Conservation (phyloP, 768 basidiomycete genomes). For the Chlorophyllum brunneum region DNA sequence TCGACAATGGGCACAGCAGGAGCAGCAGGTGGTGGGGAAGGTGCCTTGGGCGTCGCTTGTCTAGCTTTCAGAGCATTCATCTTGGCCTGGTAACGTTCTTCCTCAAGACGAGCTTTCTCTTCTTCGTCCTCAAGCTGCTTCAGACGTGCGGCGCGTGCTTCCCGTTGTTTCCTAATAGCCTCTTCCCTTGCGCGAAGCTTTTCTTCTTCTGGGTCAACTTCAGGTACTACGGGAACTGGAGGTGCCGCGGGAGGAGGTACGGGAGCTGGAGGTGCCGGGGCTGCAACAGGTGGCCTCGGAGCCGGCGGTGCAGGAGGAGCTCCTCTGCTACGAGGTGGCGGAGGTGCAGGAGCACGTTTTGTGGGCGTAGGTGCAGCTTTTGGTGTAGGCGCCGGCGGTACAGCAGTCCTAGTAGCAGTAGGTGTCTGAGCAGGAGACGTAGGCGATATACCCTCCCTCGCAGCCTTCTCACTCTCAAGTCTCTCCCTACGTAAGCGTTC, state of each 20-base stretch:
- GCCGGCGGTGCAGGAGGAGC: slow-evolving; percentile 40
- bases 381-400: slow-evolving; percentile 16
- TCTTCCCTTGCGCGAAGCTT: slow-evolving; percentile 66
- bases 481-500: slow-evolving; percentile 69
- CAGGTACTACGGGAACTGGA: slow-evolving; percentile 29
- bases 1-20: slow-evolving; percentile 31
- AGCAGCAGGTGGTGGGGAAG: slow-evolving; percentile 29
- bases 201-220: slow-evolving; percentile 77
- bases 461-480: slow-evolving; percentile 69
- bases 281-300: slow-evolving; percentile 36
- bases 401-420: slow-evolving; percentile 27
- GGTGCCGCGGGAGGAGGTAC: slow-evolving; percentile 19
- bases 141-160: slow-evolving; percentile 66
- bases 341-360: slow-evolving; percentile 16
- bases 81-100: slow-evolving; percentile 34
- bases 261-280: slow-evolving; percentile 28
- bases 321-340: slow-evolving; percentile 29
- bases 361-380: slow-evolving; percentile 21
- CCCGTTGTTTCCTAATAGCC: slow-evolving; percentile 64
- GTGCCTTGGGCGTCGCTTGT: slow-evolving; percentile 19
- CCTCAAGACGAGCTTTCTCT: slow-evolving; percentile 28
- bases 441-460: slow-evolving; percentile 38
- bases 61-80: slow-evolving; percentile 34
- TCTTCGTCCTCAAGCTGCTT: slow-evolving; percentile 61
- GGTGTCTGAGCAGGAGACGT: slow-evolving; percentile 28